Conservation (phyloP, 495 filamentous ascomycete species). For the Ramalina peruviana region DNA sequence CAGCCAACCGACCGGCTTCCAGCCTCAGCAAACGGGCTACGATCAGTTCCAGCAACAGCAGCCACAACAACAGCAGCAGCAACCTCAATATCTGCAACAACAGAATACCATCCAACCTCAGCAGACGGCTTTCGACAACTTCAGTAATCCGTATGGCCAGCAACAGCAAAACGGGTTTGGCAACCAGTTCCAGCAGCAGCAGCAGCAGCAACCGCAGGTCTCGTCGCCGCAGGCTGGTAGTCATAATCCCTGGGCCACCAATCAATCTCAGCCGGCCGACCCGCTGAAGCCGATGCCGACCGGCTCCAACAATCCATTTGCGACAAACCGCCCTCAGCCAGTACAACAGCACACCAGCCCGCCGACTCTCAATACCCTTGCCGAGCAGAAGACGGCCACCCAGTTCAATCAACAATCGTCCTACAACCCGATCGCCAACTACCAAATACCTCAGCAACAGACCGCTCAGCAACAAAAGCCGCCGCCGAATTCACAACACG, state of each 20-base stretch:
- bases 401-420: constrained; percentile 29
- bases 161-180: constrained; percentile 37
- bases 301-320: constrained; percentile 95
- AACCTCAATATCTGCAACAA: constrained; percentile 37
- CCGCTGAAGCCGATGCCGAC: constrained; percentile 46
- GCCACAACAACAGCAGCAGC: constrained; percentile 32
- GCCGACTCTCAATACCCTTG: constrained; percentile 51
- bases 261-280: constrained; percentile 26
- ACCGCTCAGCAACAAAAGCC: constrained; percentile 36
- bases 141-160: constrained; percentile 55
- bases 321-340: constrained; percentile 41
- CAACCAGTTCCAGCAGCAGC: constrained; percentile 35
- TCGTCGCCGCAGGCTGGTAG: constrained; percentile 53
- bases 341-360: constrained; percentile 40
- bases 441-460: constrained; percentile 33
- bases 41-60: constrained; percentile 38
- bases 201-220: constrained; percentile 37
- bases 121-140: constrained; percentile 49
- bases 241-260: constrained; percentile 61
- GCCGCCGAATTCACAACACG: constrained; percentile 59
- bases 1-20: constrained; percentile 53
- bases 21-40: constrained; percentile 47
- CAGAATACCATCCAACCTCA: constrained; percentile 49
- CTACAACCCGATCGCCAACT: constrained; percentile 39
- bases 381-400: constrained; percentile 54